Conservation (phyloP, 257 asterid genomes). For the Solanum commersonii region DNA sequence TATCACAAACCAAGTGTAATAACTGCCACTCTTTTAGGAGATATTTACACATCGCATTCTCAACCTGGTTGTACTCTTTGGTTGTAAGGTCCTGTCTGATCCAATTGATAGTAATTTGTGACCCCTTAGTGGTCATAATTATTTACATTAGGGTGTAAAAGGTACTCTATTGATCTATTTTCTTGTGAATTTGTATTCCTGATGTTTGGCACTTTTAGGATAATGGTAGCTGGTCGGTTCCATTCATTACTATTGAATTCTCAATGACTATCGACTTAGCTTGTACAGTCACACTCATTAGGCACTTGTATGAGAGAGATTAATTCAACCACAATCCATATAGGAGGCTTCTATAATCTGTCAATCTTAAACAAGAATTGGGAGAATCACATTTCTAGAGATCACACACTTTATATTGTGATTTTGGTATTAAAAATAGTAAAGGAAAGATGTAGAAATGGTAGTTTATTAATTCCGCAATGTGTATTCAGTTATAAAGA, state of each 20-base stretch:
- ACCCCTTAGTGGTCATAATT: neutral
- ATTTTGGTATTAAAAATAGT: neutral
- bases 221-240: neutral
- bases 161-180: neutral
- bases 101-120: neutral
- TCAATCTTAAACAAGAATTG: neutral
- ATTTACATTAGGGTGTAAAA: neutral
- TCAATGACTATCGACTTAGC: neutral
- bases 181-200: neutral
- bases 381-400: neutral
- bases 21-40: neutral
- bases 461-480: neutral
- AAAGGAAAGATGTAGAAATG: neutral
- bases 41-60: neutral
- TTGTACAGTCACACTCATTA: neutral
- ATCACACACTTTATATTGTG: neutral
- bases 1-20: neutral
- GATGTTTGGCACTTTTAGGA: neutral
- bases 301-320: neutral
- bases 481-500: neutral
- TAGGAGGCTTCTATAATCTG: neutral
- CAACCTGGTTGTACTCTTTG: neutral
- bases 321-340: neutral
- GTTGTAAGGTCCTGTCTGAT: neutral
- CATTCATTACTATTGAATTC: neutral